Evolutionary conservation across 179 eudicot species (phyloP).

Genomic region (Spergularia azorica): DNA sequence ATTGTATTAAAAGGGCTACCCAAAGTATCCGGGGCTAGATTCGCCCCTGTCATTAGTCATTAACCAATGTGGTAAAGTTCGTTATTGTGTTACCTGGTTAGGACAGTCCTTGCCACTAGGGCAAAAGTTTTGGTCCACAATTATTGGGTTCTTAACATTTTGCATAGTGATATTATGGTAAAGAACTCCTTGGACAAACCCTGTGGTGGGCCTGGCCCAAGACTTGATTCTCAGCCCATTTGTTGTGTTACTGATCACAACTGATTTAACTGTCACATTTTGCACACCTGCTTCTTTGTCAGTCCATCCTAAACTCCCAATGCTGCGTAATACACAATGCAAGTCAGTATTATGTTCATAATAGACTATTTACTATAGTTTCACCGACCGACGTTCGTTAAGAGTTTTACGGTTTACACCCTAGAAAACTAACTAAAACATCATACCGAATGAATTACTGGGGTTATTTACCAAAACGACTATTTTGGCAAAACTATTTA

Average conservation of each 20-base stretch:
- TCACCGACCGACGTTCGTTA: too few species aligned
- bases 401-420: too few species aligned
- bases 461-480: too few species aligned
- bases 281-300: slow-evolving; percentile 33
- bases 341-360: neutral
- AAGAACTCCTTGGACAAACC: slow-evolving; percentile 31
- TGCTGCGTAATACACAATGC: slow-evolving; percentile 17
- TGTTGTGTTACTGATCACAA: slow-evolving; percentile 26
- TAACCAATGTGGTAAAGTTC: too few species aligned
- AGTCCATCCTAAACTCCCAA: slow-evolving; percentile 31
- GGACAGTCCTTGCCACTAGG: slow-evolving; percentile 27
- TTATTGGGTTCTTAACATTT: slow-evolving; percentile 27
- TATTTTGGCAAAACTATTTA: too few species aligned
- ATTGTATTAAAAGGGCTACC: too few species aligned
- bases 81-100: slow-evolving; percentile 15
- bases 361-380: too few species aligned
- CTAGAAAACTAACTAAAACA: too few species aligned
- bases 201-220: slow-evolving; percentile 34
- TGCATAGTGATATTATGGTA: slow-evolving; percentile 24
- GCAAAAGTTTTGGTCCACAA: slow-evolving; percentile 34
- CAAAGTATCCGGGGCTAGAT: too few species aligned
- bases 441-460: too few species aligned
- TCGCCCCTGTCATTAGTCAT: too few species aligned
- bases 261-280: slow-evolving; percentile 30
- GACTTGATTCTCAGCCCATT: slow-evolving; percentile 37